Conservation (phyloP, 1,139 yeast species). For the Casaregolazyma suthepensis region DNA sequence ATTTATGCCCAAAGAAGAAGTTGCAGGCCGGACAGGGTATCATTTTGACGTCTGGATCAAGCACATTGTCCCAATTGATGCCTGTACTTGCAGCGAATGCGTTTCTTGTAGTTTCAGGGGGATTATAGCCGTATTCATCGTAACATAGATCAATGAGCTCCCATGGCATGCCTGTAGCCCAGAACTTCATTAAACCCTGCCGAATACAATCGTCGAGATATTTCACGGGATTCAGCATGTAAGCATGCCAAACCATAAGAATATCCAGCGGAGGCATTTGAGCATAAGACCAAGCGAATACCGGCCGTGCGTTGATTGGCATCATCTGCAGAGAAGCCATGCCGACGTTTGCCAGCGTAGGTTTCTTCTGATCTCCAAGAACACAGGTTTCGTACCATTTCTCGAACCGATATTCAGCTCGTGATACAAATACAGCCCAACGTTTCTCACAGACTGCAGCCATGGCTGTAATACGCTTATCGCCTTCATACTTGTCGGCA, state of each 20-base stretch:
- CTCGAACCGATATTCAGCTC: not conserved
- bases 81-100: slow-evolving; percentile 12
- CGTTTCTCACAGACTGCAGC: not conserved
- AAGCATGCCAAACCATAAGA: slow-evolving; percentile 40
- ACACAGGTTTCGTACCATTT: not conserved
- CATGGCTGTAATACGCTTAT: not conserved
- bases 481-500: not conserved
- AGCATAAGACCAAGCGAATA: not conserved
- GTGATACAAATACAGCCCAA: not conserved
- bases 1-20: not conserved
- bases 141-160: slow-evolving; percentile 25
- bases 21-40: slow-evolving; percentile 7
- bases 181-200: slow-evolving; percentile 26
- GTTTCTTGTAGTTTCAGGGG: slow-evolving; percentile 15
- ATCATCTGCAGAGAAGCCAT: not conserved
- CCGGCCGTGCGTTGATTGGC: not conserved
- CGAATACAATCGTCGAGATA: slow-evolving; percentile 33
- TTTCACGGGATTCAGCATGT: slow-evolving; percentile 31
- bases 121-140: slow-evolving; percentile 26
- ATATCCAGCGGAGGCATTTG: slow-evolving; percentile 37
- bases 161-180: slow-evolving; percentile 32
- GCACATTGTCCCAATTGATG: slow-evolving; percentile 13
- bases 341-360: not conserved
- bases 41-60: slow-evolving; percentile 10
- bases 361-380: not conserved